These are phyloP conservation scores for Lachancea dasiensis DNA, from an alignment of 805 yeast genomes.

Conservation along the genomic window DNA sequence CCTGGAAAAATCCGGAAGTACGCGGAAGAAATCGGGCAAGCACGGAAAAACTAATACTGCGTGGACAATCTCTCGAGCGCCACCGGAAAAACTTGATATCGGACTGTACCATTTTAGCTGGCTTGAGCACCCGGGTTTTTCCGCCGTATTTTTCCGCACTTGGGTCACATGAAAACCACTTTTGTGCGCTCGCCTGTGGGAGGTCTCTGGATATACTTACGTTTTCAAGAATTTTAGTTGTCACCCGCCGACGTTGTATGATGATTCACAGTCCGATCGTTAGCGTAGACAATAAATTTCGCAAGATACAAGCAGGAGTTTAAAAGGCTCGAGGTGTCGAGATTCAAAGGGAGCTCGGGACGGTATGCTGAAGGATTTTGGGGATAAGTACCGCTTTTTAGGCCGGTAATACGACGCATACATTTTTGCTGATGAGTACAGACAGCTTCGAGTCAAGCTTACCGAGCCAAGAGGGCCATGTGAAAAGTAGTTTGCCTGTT, in stretches of 20 bases:
- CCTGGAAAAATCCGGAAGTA: background rate
- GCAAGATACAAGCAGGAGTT: background rate
- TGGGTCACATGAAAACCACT: no score
- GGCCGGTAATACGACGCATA: background rate
- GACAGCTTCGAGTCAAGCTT: background rate
- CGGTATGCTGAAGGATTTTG: background rate
- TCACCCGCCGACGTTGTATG: constrained; percentile 1
- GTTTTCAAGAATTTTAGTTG: no score
- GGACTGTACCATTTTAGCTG: background rate
- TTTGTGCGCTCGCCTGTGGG: no score
- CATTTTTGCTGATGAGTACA: background rate
- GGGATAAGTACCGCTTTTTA: no score
- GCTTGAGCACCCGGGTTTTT: constrained; percentile 1
- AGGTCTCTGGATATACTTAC: no score
- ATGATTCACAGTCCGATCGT: no score
- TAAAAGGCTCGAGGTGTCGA: background rate
- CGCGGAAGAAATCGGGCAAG: constrained; percentile 2
- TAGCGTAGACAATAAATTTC: no score
- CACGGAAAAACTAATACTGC: no score
- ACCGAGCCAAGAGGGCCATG: background rate
- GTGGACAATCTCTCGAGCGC: background rate
- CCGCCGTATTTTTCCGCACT: constrained; percentile 7
- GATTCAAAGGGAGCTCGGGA: background rate
- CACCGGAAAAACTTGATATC: background rate
- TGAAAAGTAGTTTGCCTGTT: background rate